Evolutionary conservation across 1,139 yeast species (phyloP), one percentile per base, ranked within the genome.

Genomic region (Pneumocystis wakefieldiae): DNA sequence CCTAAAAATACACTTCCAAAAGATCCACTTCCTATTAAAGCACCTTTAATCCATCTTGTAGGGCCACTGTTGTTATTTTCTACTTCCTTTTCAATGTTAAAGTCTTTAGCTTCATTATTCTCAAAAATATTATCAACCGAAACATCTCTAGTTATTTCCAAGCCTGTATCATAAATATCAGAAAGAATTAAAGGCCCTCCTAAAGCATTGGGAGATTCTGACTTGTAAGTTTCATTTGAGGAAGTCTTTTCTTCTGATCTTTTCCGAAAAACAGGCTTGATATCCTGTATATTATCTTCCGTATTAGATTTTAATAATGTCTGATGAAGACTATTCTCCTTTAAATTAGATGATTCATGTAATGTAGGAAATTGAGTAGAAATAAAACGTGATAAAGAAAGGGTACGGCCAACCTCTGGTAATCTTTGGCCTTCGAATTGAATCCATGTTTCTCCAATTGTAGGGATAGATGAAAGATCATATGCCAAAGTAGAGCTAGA

Each of bases 1-100:
- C 97, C 98, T 59, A 92, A 77, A 68, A 86, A 91, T 1, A 92
- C 98, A 2, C 89, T 85, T 41, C 97, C 98, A 77, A 90, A 92
- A 67, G 95, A 86, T 2, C 98, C 98, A 2, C 95, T 85, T 0
- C 98, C 98, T 68, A 92, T 89, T 59, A 91, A 78, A 0, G 96
- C 88, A 36, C 98, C 98, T 70, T 86, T 86, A 62, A 90, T 79
- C 97, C 97, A 92, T 60, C 86, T 55, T n/a, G 83, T 78, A 3
- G 92, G 91, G 2, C 85, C 81, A 59, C 79, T 78, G 35, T 77
- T 80, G 62, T 76, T 79, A 58, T 76, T 80, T 48, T 76, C 78
- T 8, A 77, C 78, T 59, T 78, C 81, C 12, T 75, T 79, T 73
- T 75, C 75, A 55, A 79, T 80, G 58, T 76, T 62, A 59, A 73